Evolutionary conservation across 352 stramenopile species (phyloP).

Genomic region (Globisporangium cylindrosporum): DNA sequence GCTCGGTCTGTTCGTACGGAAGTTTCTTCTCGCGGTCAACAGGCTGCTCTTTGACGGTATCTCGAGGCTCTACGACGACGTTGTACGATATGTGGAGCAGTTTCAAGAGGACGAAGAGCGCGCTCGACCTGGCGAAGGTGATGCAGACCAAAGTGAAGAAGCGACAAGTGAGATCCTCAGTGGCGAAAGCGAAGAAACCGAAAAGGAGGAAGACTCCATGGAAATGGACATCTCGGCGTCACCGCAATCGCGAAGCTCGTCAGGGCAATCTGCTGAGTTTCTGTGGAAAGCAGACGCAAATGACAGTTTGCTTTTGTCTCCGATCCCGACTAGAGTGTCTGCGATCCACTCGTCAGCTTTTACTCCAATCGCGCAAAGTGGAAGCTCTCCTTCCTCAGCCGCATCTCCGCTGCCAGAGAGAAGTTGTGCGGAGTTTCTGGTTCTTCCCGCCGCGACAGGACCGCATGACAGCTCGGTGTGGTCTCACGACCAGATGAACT

Average conservation of each 20-base stretch:
- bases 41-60: constrained; percentile 67
- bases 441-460: constrained; percentile 11
- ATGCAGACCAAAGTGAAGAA: background rate
- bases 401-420: background rate
- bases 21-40: constrained; percentile 59
- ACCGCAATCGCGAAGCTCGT: constrained; percentile 4
- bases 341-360: constrained; percentile 1
- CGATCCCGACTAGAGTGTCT: constrained; percentile 20
- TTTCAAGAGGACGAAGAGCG: constrained; percentile 35
- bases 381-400: background rate
- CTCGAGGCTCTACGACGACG: constrained; percentile 63
- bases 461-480: constrained; percentile 33
- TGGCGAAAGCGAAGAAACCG: constrained; percentile 2
- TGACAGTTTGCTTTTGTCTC: constrained; percentile 34
- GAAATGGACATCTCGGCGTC: constrained; percentile 10
- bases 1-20: constrained; percentile 67
- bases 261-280: constrained; percentile 17
- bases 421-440: background rate
- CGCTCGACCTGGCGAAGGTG: background rate
- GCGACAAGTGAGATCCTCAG: background rate
- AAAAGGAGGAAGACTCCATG: constrained; percentile 5
- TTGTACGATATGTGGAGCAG: constrained; percentile 46
- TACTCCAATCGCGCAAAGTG: background rate
- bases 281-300: constrained; percentile 27
- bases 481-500: constrained; percentile 62